Evolutionary conservation across 495 filamentous ascomycete genomes (phyloP).

Genomic region (Hyaloscypha finlandica): DNA sequence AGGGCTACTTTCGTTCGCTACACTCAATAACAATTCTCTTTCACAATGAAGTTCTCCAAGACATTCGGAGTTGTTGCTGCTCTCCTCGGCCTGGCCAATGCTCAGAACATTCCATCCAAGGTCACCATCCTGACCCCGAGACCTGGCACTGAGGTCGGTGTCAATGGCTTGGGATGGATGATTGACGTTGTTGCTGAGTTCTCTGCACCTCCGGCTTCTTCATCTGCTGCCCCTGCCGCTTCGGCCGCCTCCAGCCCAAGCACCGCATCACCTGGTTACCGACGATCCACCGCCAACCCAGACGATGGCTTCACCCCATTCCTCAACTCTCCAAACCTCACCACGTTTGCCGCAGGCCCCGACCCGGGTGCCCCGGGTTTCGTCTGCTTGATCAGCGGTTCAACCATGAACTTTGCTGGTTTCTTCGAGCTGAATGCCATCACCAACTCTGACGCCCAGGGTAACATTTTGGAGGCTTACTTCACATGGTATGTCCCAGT

Average conservation of each 20-base stretch:
- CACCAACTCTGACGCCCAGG: slow-evolving; percentile 1
- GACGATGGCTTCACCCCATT: slow-evolving; percentile 1
- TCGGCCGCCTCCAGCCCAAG: not conserved
- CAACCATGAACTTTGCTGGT: slow-evolving; percentile 1
- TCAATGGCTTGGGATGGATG: slow-evolving; percentile 5
- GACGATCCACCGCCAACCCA: not conserved
- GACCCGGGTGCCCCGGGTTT: slow-evolving; percentile 1
- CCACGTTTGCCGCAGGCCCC: not conserved
- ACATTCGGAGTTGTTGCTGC: not conserved
- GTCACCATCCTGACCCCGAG: not conserved
- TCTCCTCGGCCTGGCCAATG: slow-evolving; percentile 2
- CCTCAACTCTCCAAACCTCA: slow-evolving; percentile 2
- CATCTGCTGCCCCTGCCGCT: not conserved
- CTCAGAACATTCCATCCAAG: slow-evolving; percentile 2
- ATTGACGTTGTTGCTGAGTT: slow-evolving; percentile 6
- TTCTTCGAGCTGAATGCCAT: not conserved
- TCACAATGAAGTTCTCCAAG: slow-evolving; percentile 1
- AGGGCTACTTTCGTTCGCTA: not conserved
- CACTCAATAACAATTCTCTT: not conserved
- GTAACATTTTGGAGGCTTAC: slow-evolving; percentile 5
- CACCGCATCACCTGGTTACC: not conserved
- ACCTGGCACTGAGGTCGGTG: not conserved
- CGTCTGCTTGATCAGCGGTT: not conserved
- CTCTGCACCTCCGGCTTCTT: not conserved
- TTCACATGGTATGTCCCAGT: not conserved